Base-by-base conservation (phyloP, 148 eudicot genomes). In the Vaccinium corymbosum region DNA sequence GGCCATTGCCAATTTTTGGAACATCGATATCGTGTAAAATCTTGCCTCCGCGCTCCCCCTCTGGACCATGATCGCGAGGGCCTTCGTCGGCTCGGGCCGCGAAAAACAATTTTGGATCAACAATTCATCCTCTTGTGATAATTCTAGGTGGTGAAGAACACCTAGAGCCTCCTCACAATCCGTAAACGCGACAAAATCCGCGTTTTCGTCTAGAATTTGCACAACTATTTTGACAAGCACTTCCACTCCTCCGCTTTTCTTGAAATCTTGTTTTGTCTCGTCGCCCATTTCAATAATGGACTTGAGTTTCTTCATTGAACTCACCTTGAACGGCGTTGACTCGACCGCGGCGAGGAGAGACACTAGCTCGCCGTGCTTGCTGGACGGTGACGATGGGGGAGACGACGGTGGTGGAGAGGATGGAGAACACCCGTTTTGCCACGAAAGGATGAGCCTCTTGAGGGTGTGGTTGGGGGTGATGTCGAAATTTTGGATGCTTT, bases 391-490 rank as follows among this genome's bases (percentile, higher is more conserved):
- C 38, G 46, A 42, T 42, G 3, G 73, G 6, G 79, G 11, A 4
- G 85, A 14, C 15, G 77, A 11, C 3, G 81, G 20, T 10, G 86
- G 14, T 11, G 77, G n/a, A 0, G 83, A 79, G 17, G 77, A 79
- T 68, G 79, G 38, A 3, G 55, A 20, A 2, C 53, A 15, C 19
- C 80, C 53, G 0, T 82, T 74, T 13, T 64, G 66, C 93, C 93
- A 91, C 11, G 89, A 61, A 3, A 62, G 59, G 62, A 91, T 91
- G 71, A 91, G 90, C 79, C 93, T 76, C 53, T 85, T 83, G 87
- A 91, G 93, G 59, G 91, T 91, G 68, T 89, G 88, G 25, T 91
- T 91, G 13, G 93, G 91, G 46, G 93, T 91, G 62, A 88, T 14
- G 1, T 85, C 86, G 6, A 84, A 85, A 16, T 73, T 62, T 0